Conservation (phyloP, 495 filamentous ascomycete genomes). For the Collariella sp. region DNA sequence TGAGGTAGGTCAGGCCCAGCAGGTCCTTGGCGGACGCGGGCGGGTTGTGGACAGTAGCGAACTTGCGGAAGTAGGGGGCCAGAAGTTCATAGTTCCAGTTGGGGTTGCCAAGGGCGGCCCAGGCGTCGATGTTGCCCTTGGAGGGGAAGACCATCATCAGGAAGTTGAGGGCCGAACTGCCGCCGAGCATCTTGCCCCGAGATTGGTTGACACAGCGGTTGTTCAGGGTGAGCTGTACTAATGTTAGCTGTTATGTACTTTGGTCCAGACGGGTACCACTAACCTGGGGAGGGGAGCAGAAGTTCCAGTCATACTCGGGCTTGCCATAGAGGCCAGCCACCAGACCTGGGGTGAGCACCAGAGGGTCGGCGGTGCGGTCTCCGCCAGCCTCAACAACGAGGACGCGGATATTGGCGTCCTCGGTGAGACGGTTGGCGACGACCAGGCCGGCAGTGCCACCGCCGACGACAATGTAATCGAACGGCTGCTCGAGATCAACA, state of each 20-base stretch:
- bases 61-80: conserved; percentile 42
- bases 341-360: conserved; percentile 40
- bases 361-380: conserved; percentile 38
- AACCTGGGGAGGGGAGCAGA: conserved; percentile 43
- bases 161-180: conserved; percentile 49
- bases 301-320: conserved; percentile 48
- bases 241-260: conserved; percentile 2
- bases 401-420: conserved; percentile 34
- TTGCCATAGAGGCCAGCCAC: conserved; percentile 39
- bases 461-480: conserved; percentile 80
- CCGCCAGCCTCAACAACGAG: conserved; percentile 50
- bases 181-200: conserved; percentile 50
- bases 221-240: conserved; percentile 24
- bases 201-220: conserved; percentile 29
- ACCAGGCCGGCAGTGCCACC: conserved; percentile 85
- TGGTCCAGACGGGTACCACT: background rate
- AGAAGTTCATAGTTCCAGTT: conserved; percentile 46
- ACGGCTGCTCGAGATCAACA: conserved; percentile 27
- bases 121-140: conserved; percentile 42
- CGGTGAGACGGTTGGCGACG: conserved; percentile 53
- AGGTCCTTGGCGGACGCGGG: conserved; percentile 24
- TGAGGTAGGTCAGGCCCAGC: conserved; percentile 26
- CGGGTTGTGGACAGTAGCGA: conserved; percentile 28
- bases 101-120: conserved; percentile 45
- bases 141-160: conserved; percentile 41